A percentile compares a stretch with the other conserved stretches of the same genome.
Conservation (phyloP, 129 eudicot species). For the Sambucus nigra region DNA sequence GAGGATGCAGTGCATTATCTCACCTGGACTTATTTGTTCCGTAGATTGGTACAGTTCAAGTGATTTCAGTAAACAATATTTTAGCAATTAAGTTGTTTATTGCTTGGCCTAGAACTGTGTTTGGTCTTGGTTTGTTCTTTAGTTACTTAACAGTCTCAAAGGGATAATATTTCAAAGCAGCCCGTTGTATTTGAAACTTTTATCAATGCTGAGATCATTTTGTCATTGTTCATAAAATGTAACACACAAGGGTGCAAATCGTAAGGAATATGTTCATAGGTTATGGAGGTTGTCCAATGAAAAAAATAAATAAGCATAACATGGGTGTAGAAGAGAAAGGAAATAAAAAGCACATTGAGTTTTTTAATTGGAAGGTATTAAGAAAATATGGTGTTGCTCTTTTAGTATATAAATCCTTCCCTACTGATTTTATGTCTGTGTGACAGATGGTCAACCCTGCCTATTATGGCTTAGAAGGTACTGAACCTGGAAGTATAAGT, state of each 20-base stretch:
- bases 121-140: background rate
- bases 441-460: conserved; percentile 86
- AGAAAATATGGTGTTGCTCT: too few relatives aligned
- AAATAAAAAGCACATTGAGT: too few relatives aligned
- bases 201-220: too few relatives aligned
- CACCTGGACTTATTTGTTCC: conserved; percentile 89
- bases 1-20: conserved; percentile 94
- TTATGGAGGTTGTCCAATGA: too few relatives aligned
- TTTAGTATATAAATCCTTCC: conserved; percentile 3
- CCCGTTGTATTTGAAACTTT: background rate
- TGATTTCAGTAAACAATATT: conserved; percentile 11
- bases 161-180: background rate
- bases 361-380: too few relatives aligned
- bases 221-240: too few relatives aligned
- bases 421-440: conserved; percentile 12
- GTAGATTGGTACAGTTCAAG: conserved; percentile 64
- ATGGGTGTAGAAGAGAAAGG: too few relatives aligned
- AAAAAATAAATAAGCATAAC: too few relatives aligned
- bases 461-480: conserved; percentile 83
- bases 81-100: background rate
- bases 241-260: too few relatives aligned
- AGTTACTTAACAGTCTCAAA: conserved; percentile 1
- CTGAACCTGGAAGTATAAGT: conserved; percentile 67
- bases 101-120: conserved; percentile 8
- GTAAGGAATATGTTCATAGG: too few relatives aligned